phyloP scores from a whole-genome alignment of 2,329 filamentous ascomycete genomes.

The Herpotrichia juniperi region DNA sequence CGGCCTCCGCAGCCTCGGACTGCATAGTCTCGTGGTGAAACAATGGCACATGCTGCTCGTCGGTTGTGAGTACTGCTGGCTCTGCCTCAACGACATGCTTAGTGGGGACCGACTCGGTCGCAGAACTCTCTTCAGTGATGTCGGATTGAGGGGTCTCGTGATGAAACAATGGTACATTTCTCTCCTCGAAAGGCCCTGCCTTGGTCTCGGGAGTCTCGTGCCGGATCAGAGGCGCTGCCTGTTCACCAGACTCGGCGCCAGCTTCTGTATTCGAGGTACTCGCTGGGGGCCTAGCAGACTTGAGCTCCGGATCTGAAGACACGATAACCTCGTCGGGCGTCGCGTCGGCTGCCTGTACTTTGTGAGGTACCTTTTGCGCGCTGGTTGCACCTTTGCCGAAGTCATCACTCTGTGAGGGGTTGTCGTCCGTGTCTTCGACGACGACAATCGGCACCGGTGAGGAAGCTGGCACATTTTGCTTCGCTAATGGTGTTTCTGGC shows the following conservation, averaged over 20 bases:
- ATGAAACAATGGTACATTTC: not conserved
- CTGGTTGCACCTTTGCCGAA: conserved; percentile 40
- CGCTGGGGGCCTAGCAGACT: not conserved
- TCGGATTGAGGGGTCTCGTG: not conserved
- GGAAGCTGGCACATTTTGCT: conserved; percentile 8
- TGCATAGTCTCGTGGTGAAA: not conserved
- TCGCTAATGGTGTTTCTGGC: conserved; percentile 17
- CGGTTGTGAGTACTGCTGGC: no score
- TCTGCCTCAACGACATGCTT: not conserved
- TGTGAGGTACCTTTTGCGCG: conserved; percentile 42
- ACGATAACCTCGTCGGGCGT: conserved; percentile 40
- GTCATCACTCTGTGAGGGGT: conserved; percentile 44
- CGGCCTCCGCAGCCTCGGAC: not conserved
- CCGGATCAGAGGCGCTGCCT: conserved; percentile 36
- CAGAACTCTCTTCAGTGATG: not conserved
- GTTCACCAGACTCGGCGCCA: conserved; percentile 18
- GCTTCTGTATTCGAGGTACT: not conserved
- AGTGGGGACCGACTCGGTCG: not conserved
- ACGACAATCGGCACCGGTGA: conserved; percentile 31
- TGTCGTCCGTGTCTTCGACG: conserved; percentile 44
- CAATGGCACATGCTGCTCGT: not conserved
- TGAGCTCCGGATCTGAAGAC: conserved; percentile 17
- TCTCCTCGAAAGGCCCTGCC: not conserved
- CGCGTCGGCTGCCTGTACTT: conserved; percentile 39
- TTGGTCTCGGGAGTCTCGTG: conserved; percentile 31